Evolutionary conservation across 2,329 filamentous ascomycete genomes (phyloP).

Genomic region (Tolypocladium capitatum): DNA sequence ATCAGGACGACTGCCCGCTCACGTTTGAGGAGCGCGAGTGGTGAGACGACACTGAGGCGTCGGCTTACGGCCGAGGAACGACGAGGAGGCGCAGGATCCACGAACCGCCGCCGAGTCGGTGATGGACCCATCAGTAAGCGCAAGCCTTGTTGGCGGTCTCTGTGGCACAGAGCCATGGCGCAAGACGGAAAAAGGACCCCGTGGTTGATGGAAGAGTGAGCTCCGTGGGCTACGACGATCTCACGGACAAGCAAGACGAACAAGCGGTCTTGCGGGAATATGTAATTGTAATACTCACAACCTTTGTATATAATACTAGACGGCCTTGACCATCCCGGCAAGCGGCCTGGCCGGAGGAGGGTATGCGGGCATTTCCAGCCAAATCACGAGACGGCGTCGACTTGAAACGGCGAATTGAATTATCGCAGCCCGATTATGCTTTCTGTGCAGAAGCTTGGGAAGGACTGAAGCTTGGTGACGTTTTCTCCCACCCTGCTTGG

Average conservation of each 20-base stretch:
- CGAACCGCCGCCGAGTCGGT: neutral
- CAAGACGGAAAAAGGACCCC: neutral
- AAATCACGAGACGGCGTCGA: neutral
- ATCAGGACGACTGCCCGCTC: conserved; percentile 69
- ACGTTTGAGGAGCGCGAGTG: conserved; percentile 49
- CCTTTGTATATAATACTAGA: conserved; percentile 3
- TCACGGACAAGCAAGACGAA: neutral
- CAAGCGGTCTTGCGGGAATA: neutral
- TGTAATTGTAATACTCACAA: conserved; percentile 3
- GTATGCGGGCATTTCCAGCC: neutral
- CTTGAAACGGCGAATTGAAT: neutral
- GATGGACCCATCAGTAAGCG: too few species aligned
- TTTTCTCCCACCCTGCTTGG: too few species aligned
- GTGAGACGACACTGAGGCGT: conserved; percentile 14
- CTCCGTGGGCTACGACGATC: conserved; percentile 1
- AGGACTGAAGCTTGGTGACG: too few species aligned
- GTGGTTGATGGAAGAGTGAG: conserved; percentile 3
- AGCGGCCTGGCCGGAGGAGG: neutral
- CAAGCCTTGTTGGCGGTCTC: too few species aligned
- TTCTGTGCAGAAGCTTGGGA: neutral
- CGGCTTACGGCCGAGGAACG: neutral
- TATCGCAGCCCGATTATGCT: neutral
- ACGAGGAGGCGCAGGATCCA: neutral
- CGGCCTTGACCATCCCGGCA: neutral
- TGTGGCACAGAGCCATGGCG: too few species aligned